Conservation (phyloP, 768 basidiomycete genomes). For the Suillus weaverae region DNA sequence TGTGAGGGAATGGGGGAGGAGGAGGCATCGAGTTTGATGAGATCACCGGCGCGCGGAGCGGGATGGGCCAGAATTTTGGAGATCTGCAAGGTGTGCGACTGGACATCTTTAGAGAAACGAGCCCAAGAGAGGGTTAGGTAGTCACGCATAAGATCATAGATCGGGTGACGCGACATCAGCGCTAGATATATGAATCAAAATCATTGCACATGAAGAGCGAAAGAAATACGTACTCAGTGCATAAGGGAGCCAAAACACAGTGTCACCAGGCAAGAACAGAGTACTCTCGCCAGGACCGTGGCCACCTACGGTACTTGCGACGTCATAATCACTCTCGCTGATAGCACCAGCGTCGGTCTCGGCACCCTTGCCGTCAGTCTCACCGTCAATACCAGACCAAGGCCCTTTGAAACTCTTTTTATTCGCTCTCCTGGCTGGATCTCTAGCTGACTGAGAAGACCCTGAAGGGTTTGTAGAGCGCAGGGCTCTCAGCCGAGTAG, state of each 20-base stretch:
- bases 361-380: slow-evolving; percentile 76
- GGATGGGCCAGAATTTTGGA: slow-evolving; percentile 86
- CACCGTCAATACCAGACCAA: slow-evolving; percentile 65
- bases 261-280: slow-evolving; percentile 83
- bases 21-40: slow-evolving; percentile 84
- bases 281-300: slow-evolving; percentile 88
- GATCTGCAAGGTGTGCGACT: slow-evolving; percentile 88
- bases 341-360: slow-evolving; percentile 69
- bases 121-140: slow-evolving; percentile 96
- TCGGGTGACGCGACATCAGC: slow-evolving; percentile 87
- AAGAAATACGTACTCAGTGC: slow-evolving; percentile 68
- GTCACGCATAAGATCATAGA: slow-evolving; percentile 94
- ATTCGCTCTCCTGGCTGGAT: slow-evolving; percentile 60
- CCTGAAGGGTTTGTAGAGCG: slow-evolving; percentile 50
- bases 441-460: slow-evolving; percentile 42
- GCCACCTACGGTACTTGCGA: slow-evolving; percentile 69
- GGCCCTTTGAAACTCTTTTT: slow-evolving; percentile 65
- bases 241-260: slow-evolving; percentile 95
- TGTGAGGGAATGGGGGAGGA: slow-evolving; percentile 50
- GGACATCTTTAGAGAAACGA: slow-evolving; percentile 90
- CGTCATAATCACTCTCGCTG: slow-evolving; percentile 86
- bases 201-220: slow-evolving; percentile 7
- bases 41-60: slow-evolving; percentile 82
- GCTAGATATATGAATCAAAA: slow-evolving; percentile 42
- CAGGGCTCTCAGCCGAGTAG: slow-evolving; percentile 65